Percentiles rank a stretch among this genome's conserved stretches.
Evolutionary conservation across 148 eudicot genomes (phyloP).

Genomic region (Persicaria maculosa): DNA sequence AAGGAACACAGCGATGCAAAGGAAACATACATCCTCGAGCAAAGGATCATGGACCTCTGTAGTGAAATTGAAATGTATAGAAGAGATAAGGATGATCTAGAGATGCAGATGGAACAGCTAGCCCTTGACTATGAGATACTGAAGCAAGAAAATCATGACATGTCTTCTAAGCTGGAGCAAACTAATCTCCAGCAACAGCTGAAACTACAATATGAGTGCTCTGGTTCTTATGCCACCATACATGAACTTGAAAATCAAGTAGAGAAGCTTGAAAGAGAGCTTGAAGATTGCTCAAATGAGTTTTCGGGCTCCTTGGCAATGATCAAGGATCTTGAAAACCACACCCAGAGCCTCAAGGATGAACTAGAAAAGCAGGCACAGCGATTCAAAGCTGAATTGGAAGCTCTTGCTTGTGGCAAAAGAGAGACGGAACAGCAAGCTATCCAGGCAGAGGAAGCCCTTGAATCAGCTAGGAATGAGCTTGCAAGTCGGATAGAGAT

Average conservation of each 20-base stretch:
- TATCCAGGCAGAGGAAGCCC: conserved; percentile 5
- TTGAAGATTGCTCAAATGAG: conserved; percentile 38
- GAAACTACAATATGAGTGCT: conserved; percentile 78
- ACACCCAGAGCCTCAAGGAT: conserved; percentile 49
- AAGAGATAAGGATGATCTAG: conserved; percentile 83
- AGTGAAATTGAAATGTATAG: conserved; percentile 67
- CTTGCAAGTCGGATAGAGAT: conserved; percentile 17
- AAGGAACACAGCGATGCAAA: conserved; percentile 63
- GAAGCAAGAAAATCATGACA: conserved; percentile 89
- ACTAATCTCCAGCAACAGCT: conserved; percentile 75
- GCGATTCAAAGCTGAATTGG: conserved; percentile 59
- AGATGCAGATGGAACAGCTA: conserved; percentile 94
- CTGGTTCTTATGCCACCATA: conserved; percentile 38
- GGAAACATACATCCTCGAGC: conserved; percentile 57
- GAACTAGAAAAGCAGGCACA: conserved; percentile 60
- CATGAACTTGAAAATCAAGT: conserved; percentile 29
- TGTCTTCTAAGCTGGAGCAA: conserved; percentile 66
- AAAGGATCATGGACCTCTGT: conserved; percentile 64
- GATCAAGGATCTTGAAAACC: conserved; percentile 56
- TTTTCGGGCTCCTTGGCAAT: conserved; percentile 34
- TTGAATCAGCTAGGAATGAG: background rate
- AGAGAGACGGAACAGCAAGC: conserved; percentile 19
- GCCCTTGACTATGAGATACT: conserved; percentile 88
- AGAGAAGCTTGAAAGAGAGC: conserved; percentile 51
- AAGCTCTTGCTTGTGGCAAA: conserved; percentile 14